Conservation (phyloP, 163 green algal genomes). For the Chlamydomonas reinhardtii region DNA sequence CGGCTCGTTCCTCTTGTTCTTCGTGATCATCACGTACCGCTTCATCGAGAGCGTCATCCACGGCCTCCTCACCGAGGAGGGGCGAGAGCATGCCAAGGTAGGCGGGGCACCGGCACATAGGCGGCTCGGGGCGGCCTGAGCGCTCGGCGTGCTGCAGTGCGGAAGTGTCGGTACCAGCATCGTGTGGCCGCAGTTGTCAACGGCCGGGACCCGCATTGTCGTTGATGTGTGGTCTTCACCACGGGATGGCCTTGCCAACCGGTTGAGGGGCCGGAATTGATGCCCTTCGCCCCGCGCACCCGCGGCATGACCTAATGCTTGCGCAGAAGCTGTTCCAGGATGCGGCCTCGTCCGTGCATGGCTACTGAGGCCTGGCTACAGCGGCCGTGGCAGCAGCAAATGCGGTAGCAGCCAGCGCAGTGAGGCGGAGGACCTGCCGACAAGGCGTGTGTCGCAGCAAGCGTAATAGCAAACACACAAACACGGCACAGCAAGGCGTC, state of each 20-base stretch:
- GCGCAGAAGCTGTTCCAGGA: slow-evolving; percentile 71
- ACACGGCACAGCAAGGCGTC: too few relatives aligned
- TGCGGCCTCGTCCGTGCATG: slow-evolving; percentile 68
- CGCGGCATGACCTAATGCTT: background rate
- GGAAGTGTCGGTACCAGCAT: background rate
- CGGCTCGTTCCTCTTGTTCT: slow-evolving; percentile 73
- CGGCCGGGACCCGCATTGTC: too few relatives aligned
- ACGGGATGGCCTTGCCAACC: too few relatives aligned
- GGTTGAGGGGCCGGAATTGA: background rate
- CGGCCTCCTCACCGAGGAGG: slow-evolving; percentile 65
- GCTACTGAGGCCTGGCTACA: too few relatives aligned
- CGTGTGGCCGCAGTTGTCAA: background rate
- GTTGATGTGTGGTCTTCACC: background rate
- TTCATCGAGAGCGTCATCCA: slow-evolving; percentile 76
- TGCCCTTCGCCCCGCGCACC: too few relatives aligned
- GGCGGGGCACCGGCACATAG: too few relatives aligned
- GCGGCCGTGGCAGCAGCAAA: too few relatives aligned
- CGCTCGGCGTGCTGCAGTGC: background rate
- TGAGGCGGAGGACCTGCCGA: too few relatives aligned
- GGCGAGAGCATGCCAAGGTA: slow-evolving; percentile 67
- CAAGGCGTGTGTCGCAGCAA: too few relatives aligned
- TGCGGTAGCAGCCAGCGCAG: too few relatives aligned
- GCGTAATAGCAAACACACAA: too few relatives aligned
- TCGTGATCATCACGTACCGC: slow-evolving; percentile 79
- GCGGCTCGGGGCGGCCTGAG: background rate